Evolutionary conservation across 805 yeast species (phyloP).

Genomic region (Kuraishia piskuri): DNA sequence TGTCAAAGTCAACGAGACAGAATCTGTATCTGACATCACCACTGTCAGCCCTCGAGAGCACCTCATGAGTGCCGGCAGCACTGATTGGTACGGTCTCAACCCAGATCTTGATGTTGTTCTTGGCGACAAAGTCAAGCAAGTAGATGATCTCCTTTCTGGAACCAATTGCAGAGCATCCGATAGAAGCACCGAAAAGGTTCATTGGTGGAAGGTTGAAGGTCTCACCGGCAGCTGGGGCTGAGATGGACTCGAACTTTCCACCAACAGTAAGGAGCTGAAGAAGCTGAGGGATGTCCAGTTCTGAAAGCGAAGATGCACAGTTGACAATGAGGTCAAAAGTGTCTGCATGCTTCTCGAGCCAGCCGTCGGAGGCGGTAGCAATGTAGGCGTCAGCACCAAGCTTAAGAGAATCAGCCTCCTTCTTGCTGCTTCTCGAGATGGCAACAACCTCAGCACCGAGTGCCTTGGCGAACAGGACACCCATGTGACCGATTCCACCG

Average conservation of each 20-base stretch:
- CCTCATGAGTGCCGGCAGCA: conserved; percentile 32
- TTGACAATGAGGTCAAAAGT: conserved; percentile 37
- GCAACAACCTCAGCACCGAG: conserved; percentile 54
- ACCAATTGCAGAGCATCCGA: conserved; percentile 31
- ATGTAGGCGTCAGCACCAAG: conserved; percentile 47
- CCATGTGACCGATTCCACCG: conserved; percentile 53
- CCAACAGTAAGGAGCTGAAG: conserved; percentile 17
- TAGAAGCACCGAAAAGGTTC: conserved; percentile 22
- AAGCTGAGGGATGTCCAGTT: conserved; percentile 16
- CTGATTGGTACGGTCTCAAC: conserved; percentile 40
- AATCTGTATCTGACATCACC: conserved; percentile 50
- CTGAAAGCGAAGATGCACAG: conserved; percentile 36
- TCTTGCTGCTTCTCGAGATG: conserved; percentile 39
- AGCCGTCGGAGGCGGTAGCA: conserved; percentile 43
- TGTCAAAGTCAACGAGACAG: conserved; percentile 40
- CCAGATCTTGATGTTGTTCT: conserved; percentile 40
- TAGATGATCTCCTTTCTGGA: conserved; percentile 34
- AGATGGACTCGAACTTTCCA: conserved; percentile 21
- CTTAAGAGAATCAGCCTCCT: conserved; percentile 32
- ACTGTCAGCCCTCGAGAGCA: conserved; percentile 35
- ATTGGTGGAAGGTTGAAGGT: conserved; percentile 24
- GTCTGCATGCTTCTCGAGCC: conserved; percentile 25
- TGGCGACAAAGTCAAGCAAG: conserved; percentile 39
- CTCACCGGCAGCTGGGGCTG: conserved; percentile 20
- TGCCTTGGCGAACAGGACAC: conserved; percentile 47